Conservation (phyloP, 2,329 filamentous ascomycete genomes). For the Huntiella abstrusa region DNA sequence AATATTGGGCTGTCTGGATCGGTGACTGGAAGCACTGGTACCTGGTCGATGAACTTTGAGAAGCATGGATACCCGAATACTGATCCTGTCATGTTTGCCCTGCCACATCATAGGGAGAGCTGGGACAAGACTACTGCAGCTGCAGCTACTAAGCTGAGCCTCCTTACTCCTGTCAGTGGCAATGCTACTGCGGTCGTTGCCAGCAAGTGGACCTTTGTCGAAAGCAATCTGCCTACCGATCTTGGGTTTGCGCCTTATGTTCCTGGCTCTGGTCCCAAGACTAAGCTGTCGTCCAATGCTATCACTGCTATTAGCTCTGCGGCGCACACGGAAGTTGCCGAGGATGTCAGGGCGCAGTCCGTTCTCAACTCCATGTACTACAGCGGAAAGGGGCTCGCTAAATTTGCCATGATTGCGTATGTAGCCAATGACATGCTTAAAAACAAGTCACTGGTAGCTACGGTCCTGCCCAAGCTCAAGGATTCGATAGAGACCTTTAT, state of each 20-base stretch:
- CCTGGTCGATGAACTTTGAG: conserved; percentile 55
- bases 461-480: conserved; percentile 44
- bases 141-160: conserved; percentile 32
- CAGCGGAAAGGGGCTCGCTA: conserved; percentile 67
- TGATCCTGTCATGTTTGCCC: conserved; percentile 62
- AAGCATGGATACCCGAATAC: conserved; percentile 44
- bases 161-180: conserved; percentile 77
- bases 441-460: conserved; percentile 35
- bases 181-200: conserved; percentile 52
- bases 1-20: conserved; percentile 45
- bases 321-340: conserved; percentile 53
- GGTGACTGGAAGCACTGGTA: conserved; percentile 38
- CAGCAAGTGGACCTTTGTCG: conserved; percentile 60
- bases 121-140: conserved; percentile 42
- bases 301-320: conserved; percentile 39
- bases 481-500: conserved; percentile 46
- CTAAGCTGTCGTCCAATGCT: conserved; percentile 30
- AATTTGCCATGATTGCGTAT: conserved; percentile 54
- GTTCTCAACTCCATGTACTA: conserved; percentile 82
- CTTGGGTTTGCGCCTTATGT: conserved; percentile 72
- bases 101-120: conserved; percentile 69
- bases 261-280: conserved; percentile 29
- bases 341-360: conserved; percentile 55
- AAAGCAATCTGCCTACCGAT: conserved; percentile 48
- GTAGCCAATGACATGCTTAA: conserved; percentile 43